These are phyloP conservation scores for Ambrosiella beaveri DNA, from an alignment of 2,329 filamentous ascomycete species.

Conservation along the genomic window DNA sequence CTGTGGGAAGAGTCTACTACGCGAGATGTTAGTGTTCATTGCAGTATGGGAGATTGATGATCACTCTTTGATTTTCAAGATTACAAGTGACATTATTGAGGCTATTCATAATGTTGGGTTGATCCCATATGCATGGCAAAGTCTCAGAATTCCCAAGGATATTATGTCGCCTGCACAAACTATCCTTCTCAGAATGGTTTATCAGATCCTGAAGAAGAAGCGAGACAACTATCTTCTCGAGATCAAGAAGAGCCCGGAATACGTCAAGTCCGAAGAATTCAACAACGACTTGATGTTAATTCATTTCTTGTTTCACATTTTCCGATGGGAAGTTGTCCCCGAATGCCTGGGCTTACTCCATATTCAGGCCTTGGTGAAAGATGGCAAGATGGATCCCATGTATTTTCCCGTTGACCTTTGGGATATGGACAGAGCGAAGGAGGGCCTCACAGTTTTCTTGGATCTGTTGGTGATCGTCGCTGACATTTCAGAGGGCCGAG, in stretches of 20 bases:
- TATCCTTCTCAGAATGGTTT: constrained; percentile 70
- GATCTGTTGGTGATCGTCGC: constrained; percentile 85
- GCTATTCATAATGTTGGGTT: constrained; percentile 78
- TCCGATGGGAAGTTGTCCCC: constrained; percentile 80
- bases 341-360: constrained; percentile 92
- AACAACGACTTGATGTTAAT: constrained; percentile 25
- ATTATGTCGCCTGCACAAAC: constrained; percentile 93
- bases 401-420: constrained; percentile 90
- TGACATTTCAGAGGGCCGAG: constrained; percentile 67
- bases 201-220: constrained; percentile 11
- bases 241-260: constrained; percentile 6
- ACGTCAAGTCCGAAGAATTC: constrained; percentile 11
- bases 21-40: constrained; percentile 88
- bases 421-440: constrained; percentile 96
- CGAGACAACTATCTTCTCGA: constrained; percentile 5
- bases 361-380: constrained; percentile 75
- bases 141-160: constrained; percentile 80
- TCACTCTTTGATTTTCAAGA: constrained; percentile 85
- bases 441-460: constrained; percentile 83
- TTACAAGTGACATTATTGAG: constrained; percentile 90
- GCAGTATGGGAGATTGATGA: constrained; percentile 94
- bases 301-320: constrained; percentile 83
- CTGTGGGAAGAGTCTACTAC: constrained; percentile 72
- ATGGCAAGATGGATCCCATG: constrained; percentile 54
- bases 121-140: constrained; percentile 82